Evolutionary conservation across 129 eudicot species (phyloP).

Genomic region (Centrapalus pauciflorus): DNA sequence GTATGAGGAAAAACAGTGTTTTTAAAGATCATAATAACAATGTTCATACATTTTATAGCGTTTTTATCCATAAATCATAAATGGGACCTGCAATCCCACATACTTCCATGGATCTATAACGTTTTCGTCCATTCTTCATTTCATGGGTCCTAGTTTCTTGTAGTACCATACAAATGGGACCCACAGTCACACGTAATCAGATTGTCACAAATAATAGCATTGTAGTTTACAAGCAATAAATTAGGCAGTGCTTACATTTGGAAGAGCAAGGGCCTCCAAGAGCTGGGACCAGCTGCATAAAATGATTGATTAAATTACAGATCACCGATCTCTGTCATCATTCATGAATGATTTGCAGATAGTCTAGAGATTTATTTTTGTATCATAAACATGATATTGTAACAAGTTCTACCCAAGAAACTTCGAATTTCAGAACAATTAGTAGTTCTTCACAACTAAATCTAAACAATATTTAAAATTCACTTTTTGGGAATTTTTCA

Average conservation of each 20-base stretch:
- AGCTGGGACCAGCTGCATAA: conserved; percentile 67
- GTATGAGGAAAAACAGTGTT: background rate
- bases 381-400: conserved; percentile 7
- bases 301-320: background rate
- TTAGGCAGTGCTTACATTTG: conserved; percentile 48
- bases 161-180: background rate
- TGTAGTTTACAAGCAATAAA: background rate
- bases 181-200: background rate
- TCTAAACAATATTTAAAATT: too few relatives aligned
- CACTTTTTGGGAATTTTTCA: too few relatives aligned
- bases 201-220: background rate
- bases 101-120: background rate
- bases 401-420: background rate
- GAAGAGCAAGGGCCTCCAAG: conserved; percentile 75
- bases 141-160: background rate
- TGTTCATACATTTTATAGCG: too few relatives aligned
- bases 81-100: too few relatives aligned
- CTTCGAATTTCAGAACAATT: background rate
- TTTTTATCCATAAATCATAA: too few relatives aligned
- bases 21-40: background rate
- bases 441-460: too few relatives aligned
- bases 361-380: background rate
- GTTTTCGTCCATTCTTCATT: background rate
- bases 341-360: conserved; percentile 2
- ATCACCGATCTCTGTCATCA: background rate